Evolutionary conservation across 108 stramenopile genomes (phyloP), one percentile per base, ranked within the genome.

Genomic region (Nitzschia sp.): DNA sequence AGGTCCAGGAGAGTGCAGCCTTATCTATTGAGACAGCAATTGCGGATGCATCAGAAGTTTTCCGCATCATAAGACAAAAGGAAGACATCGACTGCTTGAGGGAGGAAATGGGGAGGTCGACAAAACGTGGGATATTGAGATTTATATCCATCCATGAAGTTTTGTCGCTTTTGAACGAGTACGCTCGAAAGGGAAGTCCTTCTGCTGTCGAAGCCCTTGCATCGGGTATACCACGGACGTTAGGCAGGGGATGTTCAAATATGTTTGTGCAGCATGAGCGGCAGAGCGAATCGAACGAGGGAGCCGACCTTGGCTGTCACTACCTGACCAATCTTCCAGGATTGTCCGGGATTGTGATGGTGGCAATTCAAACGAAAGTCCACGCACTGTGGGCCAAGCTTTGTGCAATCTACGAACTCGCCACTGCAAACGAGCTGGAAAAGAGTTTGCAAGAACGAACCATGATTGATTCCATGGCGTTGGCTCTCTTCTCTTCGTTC

Each of bases 111-210:
- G 34, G 45, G 23, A 28, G 69, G 30, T 59, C 75, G 21, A 79
- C 83, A 31, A 68, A 78, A 62, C 79, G 77, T 47, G 71, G 75
- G 21, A 59, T 86, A 32, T 56, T 89, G 56, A 68, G 76, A 32
- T 64, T 78, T 26, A 56, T 86, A 31, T 71, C 85, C 31, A 54
- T 89, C 28, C 74, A 68, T 25, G 63, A 82, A 59, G 29, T 69
- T 64, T 18, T 61, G 49, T n/a, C 48, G 55, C 47, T 71, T 70
- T 32, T 79, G 56, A 54, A 5, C 23, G 13, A 18, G 18, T 54
- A 62, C 3, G 3, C 32, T 17, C 26, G 27, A 17, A 29, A 6
- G 17, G 66, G 70, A 29, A 46, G 64, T 49, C 46, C 68, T 34
- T 46, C 48, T 47, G 75, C 79, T 27, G 55, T 71, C 23, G 89